These are phyloP conservation scores for Blastocladiella emersonii DNA, from an alignment of 371 early-diverging fungal species.

Conservation along the genomic window DNA sequence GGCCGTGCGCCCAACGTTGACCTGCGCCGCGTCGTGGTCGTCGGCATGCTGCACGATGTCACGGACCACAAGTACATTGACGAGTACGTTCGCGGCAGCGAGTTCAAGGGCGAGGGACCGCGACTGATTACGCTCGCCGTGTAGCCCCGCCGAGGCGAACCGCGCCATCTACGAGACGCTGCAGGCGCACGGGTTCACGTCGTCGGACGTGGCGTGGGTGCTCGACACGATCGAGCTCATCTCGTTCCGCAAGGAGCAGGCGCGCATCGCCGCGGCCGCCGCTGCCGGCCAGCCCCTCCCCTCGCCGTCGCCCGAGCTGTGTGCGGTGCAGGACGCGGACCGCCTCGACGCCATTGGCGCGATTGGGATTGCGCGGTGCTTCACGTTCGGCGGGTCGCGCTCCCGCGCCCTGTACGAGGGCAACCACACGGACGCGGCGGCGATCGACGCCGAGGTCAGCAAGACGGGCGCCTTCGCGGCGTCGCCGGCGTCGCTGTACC, in stretches of 20 bases:
- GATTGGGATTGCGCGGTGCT: constrained; percentile 18
- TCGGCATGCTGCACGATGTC: constrained; percentile 19
- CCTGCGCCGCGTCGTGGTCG: constrained; percentile 12
- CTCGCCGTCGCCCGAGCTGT: constrained; percentile 2
- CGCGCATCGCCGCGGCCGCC: neutral
- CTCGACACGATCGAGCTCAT: neutral
- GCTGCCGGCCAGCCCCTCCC: neutral
- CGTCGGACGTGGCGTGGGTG: neutral
- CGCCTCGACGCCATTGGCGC: constrained; percentile 22
- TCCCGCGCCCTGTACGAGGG: constrained; percentile 9
- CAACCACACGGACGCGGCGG: neutral
- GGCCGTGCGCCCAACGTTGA: neutral
- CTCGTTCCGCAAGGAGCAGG: neutral
- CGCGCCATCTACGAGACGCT: neutral
- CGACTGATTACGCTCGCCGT: neutral
- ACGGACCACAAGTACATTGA: constrained; percentile 15
- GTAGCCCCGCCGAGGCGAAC: neutral
- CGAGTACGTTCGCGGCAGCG: neutral
- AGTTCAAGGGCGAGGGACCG: too few relatives aligned
- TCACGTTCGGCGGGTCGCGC: constrained; percentile 15
- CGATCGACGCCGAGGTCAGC: neutral
- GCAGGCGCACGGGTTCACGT: neutral
- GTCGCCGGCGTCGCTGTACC: neutral
- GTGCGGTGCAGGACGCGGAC: constrained; percentile 18
- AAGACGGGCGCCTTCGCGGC: neutral